These are phyloP conservation scores for Cardiospermum halicacabum DNA, from an alignment of 345 rosid species.

Conservation along the genomic window DNA sequence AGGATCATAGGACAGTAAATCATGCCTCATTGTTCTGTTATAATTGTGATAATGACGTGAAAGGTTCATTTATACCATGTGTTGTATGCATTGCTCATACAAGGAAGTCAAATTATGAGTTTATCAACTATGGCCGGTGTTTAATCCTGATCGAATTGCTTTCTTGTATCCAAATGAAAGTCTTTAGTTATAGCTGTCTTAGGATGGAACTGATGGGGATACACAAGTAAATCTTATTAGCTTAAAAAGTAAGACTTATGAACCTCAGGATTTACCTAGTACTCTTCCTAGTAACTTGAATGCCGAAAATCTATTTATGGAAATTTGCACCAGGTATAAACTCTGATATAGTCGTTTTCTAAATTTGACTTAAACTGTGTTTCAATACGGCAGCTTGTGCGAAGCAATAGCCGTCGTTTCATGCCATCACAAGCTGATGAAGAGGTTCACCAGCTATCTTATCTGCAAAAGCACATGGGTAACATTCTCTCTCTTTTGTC, in stretches of 20 bases:
- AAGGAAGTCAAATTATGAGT: too few relatives aligned
- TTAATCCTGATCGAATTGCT: background rate
- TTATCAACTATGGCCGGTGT: background rate
- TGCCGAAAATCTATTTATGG: background rate
- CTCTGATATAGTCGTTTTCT: background rate
- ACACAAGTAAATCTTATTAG: background rate
- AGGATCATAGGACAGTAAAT: background rate
- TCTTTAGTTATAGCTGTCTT: background rate
- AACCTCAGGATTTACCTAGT: background rate
- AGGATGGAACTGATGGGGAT: background rate
- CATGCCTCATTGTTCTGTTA: background rate
- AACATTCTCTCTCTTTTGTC: constrained; percentile 84
- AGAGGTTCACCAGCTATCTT: constrained; percentile 95
- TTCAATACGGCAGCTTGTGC: constrained; percentile 69
- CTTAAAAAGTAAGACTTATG: background rate
- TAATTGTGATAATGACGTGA: background rate
- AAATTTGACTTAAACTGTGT: constrained; percentile 10
- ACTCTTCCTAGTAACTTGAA: background rate
- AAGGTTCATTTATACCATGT: background rate
- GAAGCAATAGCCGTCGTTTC: constrained; percentile 95
- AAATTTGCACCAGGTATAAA: too few relatives aligned
- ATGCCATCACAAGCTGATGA: constrained; percentile 96
- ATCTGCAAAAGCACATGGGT: constrained; percentile 88
- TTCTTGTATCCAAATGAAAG: background rate
- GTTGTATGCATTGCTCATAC: background rate